These are phyloP conservation scores for Thalassiosira mediterranea DNA, from an alignment of 352 stramenopile genomes.

Conservation along the genomic window DNA sequence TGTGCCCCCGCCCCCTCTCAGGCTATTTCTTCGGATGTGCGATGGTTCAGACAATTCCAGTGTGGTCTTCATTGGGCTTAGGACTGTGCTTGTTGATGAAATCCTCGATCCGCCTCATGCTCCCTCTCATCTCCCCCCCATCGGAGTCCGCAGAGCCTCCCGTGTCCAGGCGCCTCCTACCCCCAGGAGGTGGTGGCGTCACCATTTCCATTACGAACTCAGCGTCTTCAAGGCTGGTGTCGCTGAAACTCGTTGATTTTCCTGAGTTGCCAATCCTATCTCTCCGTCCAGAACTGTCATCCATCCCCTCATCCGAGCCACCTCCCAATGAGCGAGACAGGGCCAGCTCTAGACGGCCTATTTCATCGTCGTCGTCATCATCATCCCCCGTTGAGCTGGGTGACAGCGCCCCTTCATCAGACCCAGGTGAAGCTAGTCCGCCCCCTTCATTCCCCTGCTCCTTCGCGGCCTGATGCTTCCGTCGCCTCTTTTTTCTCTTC, in stretches of 20 bases:
- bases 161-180: background rate
- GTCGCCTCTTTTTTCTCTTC: conserved; percentile 15
- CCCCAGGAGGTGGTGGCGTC: background rate
- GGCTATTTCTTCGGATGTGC: too few species aligned
- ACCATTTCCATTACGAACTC: background rate
- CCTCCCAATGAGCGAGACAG: background rate
- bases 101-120: conserved; percentile 17
- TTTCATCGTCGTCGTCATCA: conserved; percentile 15
- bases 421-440: too few species aligned
- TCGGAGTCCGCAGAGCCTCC: background rate
- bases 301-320: conserved; percentile 13
- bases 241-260: background rate
- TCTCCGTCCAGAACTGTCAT: too few species aligned
- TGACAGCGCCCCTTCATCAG: too few species aligned
- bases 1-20: too few species aligned
- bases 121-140: background rate
- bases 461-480: too few species aligned
- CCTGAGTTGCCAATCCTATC: too few species aligned
- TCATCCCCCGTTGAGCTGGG: conserved; percentile 9
- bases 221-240: background rate
- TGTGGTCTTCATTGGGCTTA: background rate
- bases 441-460: background rate
- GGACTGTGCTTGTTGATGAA: conserved; percentile 15
- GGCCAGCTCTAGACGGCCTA: background rate
- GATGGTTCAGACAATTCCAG: conserved; percentile 26